phyloP scores from a whole-genome alignment of 495 filamentous ascomycete species.

The Lentithecium fluviatile region DNA sequence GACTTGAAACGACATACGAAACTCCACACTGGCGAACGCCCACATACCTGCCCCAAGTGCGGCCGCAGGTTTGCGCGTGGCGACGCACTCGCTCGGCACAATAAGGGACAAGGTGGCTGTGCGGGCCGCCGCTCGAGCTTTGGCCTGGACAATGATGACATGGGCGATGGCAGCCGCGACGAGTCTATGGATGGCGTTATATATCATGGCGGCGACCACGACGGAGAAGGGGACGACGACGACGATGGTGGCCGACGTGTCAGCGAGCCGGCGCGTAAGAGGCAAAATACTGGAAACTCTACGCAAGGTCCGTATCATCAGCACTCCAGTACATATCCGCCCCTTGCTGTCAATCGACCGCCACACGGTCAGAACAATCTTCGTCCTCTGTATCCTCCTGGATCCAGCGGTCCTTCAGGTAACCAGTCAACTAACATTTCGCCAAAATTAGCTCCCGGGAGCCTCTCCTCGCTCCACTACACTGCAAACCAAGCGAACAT shows the following conservation, averaged over 20 bases:
- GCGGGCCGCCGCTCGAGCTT: conserved; percentile 87
- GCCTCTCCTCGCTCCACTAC: conserved; percentile 33
- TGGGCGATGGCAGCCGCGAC: conserved; percentile 60
- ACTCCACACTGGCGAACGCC: conserved; percentile 93
- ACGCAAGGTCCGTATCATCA: conserved; percentile 55
- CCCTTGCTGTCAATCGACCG: conserved; percentile 48
- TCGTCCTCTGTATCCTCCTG: conserved; percentile 37
- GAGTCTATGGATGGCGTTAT: conserved; percentile 76
- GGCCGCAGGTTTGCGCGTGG: conserved; percentile 92
- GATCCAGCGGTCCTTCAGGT: conserved; percentile 16
- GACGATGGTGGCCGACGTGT: conserved; percentile 43
- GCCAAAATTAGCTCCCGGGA: conserved; percentile 35
- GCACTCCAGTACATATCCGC: conserved; percentile 75
- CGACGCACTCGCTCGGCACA: conserved; percentile 90
- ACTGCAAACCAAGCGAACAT: conserved; percentile 48
- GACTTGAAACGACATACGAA: conserved; percentile 96
- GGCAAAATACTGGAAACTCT: conserved; percentile 53
- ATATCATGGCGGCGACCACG: conserved; percentile 48
- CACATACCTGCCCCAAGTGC: conserved; percentile 91
- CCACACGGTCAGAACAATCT: conserved; percentile 32
- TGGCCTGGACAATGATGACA: conserved; percentile 75
- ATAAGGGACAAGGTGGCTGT: conserved; percentile 93
- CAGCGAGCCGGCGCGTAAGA: conserved; percentile 67
- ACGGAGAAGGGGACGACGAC: conserved; percentile 64
- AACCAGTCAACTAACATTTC: conserved; percentile 30